Base-by-base conservation (phyloP, 345 rosid species). In the Physaria fendleri region DNA sequence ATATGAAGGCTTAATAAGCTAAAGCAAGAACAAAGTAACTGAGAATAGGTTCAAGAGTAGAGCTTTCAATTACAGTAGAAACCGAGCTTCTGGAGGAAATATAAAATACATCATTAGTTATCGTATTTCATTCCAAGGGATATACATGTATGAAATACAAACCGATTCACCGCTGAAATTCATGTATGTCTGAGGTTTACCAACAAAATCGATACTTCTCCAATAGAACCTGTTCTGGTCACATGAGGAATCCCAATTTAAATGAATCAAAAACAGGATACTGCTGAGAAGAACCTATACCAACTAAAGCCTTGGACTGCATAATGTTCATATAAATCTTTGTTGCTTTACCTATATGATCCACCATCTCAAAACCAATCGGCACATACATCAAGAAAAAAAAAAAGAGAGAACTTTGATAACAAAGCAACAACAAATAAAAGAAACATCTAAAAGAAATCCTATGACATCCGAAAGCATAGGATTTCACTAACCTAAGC, bases 311-410 rank as follows among this genome's bases (percentile, higher is more conserved):
- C 43, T 87, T 87, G 11, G 97, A 85, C 59, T 87, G 97, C 52
- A 90, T 81, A 0, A 89, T 78, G 56, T 85, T 85, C 87, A 90
- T 69, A 16, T 59, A 29, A 39, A 83, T 61, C 8, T 86, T 78
- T 38, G 76, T 80, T 2, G 74, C 81, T n/a, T n/a, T n/a, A n/a
- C n/a, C n/a, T 59, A 90, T 67, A 32, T 39, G 67, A 65, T 90
- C 93, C 32, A 90, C 80, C 93, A 84, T 87, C 70, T 90, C 97
- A 72, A 90, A 90, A 68, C 95, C 95, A 71, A 90, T 83, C 93
- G 87, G 78, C 52, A 4, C 17, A 15, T 25, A 48, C 20, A 46
- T 24, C 1, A 27, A 32, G 47, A 21, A 35, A 3, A 4, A 62
- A 51, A 56, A 12, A 32, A 42, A 30, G 37, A 22, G 46, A 40